Conservation (phyloP, 345 rosid genomes). For the Anastatica hierochuntica region DNA sequence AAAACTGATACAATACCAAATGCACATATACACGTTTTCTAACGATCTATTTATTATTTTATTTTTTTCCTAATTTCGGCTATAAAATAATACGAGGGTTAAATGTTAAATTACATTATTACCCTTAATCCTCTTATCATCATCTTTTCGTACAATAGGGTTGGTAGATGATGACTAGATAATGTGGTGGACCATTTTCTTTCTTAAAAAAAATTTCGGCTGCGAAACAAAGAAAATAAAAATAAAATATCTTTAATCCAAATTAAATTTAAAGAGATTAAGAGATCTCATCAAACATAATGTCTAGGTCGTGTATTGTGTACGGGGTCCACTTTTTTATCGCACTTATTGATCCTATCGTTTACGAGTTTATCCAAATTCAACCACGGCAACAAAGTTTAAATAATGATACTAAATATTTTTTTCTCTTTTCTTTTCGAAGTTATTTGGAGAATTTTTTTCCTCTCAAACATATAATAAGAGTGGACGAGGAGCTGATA, state of each 20-base stretch:
- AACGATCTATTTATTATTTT: too few species aligned
- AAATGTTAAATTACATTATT: not conserved
- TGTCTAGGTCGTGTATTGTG: slow-evolving; percentile 25
- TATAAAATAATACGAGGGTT: too few species aligned
- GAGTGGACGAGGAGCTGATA: too few species aligned
- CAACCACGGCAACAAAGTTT: not conserved
- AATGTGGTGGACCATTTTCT: slow-evolving; percentile 22
- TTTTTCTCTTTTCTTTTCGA: too few species aligned
- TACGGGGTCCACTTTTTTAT: slow-evolving; percentile 12
- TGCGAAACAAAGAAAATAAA: not conserved
- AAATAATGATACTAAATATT: not conserved
- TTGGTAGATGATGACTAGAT: slow-evolving; percentile 25
- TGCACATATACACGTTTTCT: slow-evolving; percentile 26
- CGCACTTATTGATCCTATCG: not conserved
- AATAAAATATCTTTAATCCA: slow-evolving; percentile 1
- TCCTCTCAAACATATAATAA: too few species aligned
- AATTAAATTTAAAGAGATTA: not conserved
- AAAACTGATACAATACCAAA: slow-evolving; percentile 8
- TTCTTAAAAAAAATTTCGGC: not conserved
- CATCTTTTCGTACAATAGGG: slow-evolving; percentile 1
- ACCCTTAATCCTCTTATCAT: slow-evolving; percentile 25
- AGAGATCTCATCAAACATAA: slow-evolving; percentile 27
- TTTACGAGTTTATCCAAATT: slow-evolving; percentile 19
- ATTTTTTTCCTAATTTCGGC: too few species aligned
- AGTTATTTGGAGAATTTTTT: too few species aligned